Base-by-base conservation (phyloP, 495 filamentous ascomycete genomes). In the Xeromyces bisporus region DNA sequence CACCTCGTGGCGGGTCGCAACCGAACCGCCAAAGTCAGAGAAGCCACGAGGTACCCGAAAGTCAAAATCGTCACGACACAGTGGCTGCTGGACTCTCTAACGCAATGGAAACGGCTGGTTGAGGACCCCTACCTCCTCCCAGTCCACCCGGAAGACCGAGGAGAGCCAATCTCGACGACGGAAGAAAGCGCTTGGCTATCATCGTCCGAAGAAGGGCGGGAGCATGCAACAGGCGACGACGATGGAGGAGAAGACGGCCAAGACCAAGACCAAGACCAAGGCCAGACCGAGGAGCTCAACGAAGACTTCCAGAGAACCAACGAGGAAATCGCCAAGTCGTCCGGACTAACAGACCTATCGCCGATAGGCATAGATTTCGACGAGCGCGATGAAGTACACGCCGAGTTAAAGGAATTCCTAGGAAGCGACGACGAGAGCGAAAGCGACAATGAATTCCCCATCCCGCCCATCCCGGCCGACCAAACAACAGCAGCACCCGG, bases 51-150 rank as follows among this genome's bases (percentile, higher is more conserved):
- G 15, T 71, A 71, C 12, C 69, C 72, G 8, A 70, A 71, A 3
- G 75, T 96, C 53, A 82, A 83, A 47, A 86, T 99, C 29, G 87
- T 99, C 31, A 78, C 71, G 36, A 77, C 78, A 17, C 76, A 80
- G 40, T 99, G 89, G 89, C 69, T 99, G 18, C 59, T 75, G 17
- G 78, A 85, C 34, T 84, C 69, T 18, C 70, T 94, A 33, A 72
- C 67, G 2, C 71, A 71, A 41, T 97, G 87, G 86, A 58, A 60
- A 30, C 74, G 66, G 31, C 56, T 81, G 12, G 69, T 80, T 16
- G 86, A 93, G 48, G 63, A 61, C 3, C 71, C 73, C 0, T 96
- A 91, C 44, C 51, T 83, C 8, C 50, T 84, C 18, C 48, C 65
- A 7, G 58, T 80, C 20, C 67, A 79, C 39, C 71, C 72, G 0